Conservation (phyloP, 2,329 filamentous ascomycete genomes). For the Fusarium albidum region DNA sequence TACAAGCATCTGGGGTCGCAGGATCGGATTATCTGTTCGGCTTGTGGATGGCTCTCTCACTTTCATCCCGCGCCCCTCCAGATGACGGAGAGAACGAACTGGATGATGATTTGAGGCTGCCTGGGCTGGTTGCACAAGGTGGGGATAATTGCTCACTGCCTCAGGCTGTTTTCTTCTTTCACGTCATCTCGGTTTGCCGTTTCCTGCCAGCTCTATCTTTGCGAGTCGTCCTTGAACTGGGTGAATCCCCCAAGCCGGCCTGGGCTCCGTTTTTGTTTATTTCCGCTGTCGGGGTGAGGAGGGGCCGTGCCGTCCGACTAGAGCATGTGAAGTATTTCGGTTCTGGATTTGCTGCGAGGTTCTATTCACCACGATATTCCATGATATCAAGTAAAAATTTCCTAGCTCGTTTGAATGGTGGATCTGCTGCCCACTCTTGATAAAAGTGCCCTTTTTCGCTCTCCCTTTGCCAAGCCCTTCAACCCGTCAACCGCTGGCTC, state of each 20-base stretch:
- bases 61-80: conserved; percentile 4
- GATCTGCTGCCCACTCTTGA: too few relatives aligned
- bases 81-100: neutral
- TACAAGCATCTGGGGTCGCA: conserved; percentile 32
- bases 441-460: too few relatives aligned
- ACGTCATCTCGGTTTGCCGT: neutral
- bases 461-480: too few relatives aligned
- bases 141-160: neutral
- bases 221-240: neutral
- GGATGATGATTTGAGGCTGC: conserved; percentile 6
- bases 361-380: too few relatives aligned
- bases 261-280: conserved; percentile 23
- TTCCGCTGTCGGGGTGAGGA: conserved; percentile 10
- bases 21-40: conserved; percentile 41
- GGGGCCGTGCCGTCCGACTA: conserved; percentile 8
- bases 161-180: neutral
- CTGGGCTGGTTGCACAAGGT: neutral
- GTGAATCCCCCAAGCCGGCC: neutral
- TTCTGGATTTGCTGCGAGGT: neutral
- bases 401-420: too few relatives aligned
- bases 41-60: conserved; percentile 17
- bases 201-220: neutral
- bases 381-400: too few relatives aligned
- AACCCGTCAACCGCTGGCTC: too few relatives aligned
- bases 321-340: conserved; percentile 10